Evolutionary conservation across 1,139 yeast species (phyloP).

Genomic region (Hansenula sp.): DNA sequence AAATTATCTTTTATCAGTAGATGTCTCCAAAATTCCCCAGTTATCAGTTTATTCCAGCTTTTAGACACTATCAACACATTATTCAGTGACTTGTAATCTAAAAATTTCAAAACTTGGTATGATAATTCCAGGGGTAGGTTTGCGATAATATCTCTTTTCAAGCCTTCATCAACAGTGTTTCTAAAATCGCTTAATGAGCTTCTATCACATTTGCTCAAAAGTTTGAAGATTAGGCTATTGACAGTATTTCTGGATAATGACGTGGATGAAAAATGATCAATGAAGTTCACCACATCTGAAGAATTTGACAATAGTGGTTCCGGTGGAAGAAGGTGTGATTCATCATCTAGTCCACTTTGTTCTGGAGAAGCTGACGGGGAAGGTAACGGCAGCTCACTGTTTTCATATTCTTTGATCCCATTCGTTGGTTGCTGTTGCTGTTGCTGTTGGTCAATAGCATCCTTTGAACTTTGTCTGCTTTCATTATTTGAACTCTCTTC

Average conservation of each 20-base stretch:
- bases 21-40: conserved; percentile 57
- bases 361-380: conserved; percentile 70
- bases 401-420: conserved; percentile 2
- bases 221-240: conserved; percentile 46
- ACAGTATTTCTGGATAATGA: conserved; percentile 13
- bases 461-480: neutral
- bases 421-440: neutral
- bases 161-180: conserved; percentile 51
- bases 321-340: conserved; percentile 12
- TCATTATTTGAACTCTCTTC: neutral
- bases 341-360: conserved; percentile 29
- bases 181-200: conserved; percentile 66
- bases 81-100: conserved; percentile 64
- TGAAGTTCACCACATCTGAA: conserved; percentile 27
- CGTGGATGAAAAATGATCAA: conserved; percentile 21
- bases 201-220: conserved; percentile 65
- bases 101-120: conserved; percentile 57
- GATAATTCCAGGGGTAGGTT: conserved; percentile 78
- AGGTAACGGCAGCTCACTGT: conserved; percentile 49
- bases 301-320: conserved; percentile 19
- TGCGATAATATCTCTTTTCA: conserved; percentile 70
- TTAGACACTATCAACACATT: conserved; percentile 63
- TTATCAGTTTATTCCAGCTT: conserved; percentile 65
- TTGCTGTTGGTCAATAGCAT: neutral
- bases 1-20: conserved; percentile 52